Base-by-base conservation (phyloP, 2,329 filamentous ascomycete species). In the Harringtonia aguacate region DNA sequence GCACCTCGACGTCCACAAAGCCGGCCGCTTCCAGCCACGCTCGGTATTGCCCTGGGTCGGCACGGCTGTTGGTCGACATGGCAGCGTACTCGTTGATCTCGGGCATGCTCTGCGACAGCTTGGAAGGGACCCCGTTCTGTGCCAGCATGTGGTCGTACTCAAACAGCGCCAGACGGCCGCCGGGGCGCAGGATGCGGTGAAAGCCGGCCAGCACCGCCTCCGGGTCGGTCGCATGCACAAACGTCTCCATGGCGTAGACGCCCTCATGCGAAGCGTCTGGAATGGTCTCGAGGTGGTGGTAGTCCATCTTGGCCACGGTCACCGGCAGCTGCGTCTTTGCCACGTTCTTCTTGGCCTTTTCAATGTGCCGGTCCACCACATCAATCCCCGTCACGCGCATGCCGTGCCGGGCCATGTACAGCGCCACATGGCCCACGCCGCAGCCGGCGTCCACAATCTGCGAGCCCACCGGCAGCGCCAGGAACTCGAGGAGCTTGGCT, bases 191-290 rank as follows among this genome's bases (percentile, higher is more conserved):
- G 1, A 73, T 49, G 14, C 70, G 65, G 52, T 61, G 64, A 56
- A 75, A 74, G 17, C 67, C 66, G 7, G 48, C 50, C 2, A 73
- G 56, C 2, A 67, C 72, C 8, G 53, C 55, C 34, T 61, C 49
- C 0, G 68, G 65, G 33, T 74, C 63, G 1, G 65, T 69, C 1
- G 72, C 69, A 50, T 77, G 72, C 0, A 74, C 71, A 38, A 77
- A 65, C 0, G 71, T 73, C 54, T 77, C 70, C 66, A 75, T 71
- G 0, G 72, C 75, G 53, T 75, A 77, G 24, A 70, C 57, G 4
- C 71, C 72, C 43, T 77, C 70, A 35, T 70, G 64, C 0, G 60
- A 66, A 4, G 50, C 55, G 22, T 58, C 50, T 0, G 50, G 43
- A 20, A 74, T 56, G 6, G 49, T 47, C 3, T 68, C 62, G 1